Base-by-base conservation (phyloP, 305 asterid species). In the Solanum hybrid region DNA sequence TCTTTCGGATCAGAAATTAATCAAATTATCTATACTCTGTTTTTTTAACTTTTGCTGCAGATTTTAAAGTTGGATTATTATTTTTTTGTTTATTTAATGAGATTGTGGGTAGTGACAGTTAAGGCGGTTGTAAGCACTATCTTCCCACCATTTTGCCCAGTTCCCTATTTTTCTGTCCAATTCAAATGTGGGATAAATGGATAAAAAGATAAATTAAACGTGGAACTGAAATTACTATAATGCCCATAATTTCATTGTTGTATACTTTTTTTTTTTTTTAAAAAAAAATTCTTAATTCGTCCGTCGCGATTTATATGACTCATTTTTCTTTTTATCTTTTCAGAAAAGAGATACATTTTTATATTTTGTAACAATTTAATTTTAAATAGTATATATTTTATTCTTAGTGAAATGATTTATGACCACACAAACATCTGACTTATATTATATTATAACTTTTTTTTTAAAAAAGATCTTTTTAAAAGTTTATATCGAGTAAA, bases 261-360 rank as follows among this genome's bases (percentile, higher is more conserved):
- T 37, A 37, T 37, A 37, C 10, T 36, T 36, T 35, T 6, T 35
- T 35, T 35, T 7, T 7, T 37, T 37, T 37, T 0, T 2, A 36
- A 36, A 36, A 36, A 36, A 36, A 35, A 7, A 37, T 8, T 37
- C 10, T 37, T 10, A 38, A 10, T 38, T 38, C 2, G 0, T 40
- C 45, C 0, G 6, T 40, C 51, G 4, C 71, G 0, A 60, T 60
- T 60, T 64, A 64, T 64, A 56, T 6, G 24, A 56, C 10, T 56
- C 69, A 0, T 17, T 6, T 56, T 56, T 56, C 0, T 56, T 56
- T 19, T 56, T 56, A 19, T 56, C 24, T 17, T 0, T 17, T 17
- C 9, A 0, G 0, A 13, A 56, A 56, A 15, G 0, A 0, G 0
- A 17, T 6, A 56, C 0, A 0, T 56, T 56, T 56, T 17, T 56